Evolutionary conservation across 2,329 filamentous ascomycete species (phyloP), one percentile per base, ranked within the genome.

Genomic region (Triangularia verruculosa): DNA sequence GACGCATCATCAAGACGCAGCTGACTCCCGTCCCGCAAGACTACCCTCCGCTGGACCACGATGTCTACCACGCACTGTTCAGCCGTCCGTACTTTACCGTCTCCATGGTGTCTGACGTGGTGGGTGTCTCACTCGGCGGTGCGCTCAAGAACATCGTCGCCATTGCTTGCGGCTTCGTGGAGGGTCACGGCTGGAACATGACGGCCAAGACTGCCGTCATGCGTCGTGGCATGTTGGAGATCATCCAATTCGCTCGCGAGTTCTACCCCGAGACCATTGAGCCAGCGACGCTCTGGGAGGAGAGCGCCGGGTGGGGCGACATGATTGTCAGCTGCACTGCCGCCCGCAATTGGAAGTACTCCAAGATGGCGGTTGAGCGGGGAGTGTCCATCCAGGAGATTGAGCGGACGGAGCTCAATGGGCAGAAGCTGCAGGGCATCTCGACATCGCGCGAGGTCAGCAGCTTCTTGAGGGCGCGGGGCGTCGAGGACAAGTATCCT

Each of bases 151-250:
- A 99, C 81, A 89, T 99, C 68, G 92, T 99, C 61, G 95, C 95
- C 4, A 81, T 99, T 17, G 94, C 93, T 4, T 93, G 95, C 30
- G 95, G 95, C 63, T 99, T 96, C 77, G 93, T 98, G 53, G 92
- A 97, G 69, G 95, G 95, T 34, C 86, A 94, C 66, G 94, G 94
- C 69, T 99, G 95, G 94, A 95, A 95, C 73, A 93, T 98, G 81
- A 99, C 98, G 71, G 94, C 94, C 69, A 98, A 99, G 81, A 93
- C 95, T n/a, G 95, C 95, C 54, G 89, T 99, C 65, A 98, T 99
- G 92, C 91, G 95, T 51, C 90, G 98, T 20, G 95, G 95, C 7
- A 86, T 99, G 54, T 84, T 97, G 71, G 95, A 99, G 79, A 97
- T 97, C 89, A 92, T 98, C 72, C 90, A 91, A 74, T 99, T 99